Percentiles rank a stretch among this genome's conserved stretches.
These are phyloP conservation scores for Cladobotryum mycophilum DNA, from an alignment of 2,329 filamentous ascomycete species.

Conservation along the genomic window DNA sequence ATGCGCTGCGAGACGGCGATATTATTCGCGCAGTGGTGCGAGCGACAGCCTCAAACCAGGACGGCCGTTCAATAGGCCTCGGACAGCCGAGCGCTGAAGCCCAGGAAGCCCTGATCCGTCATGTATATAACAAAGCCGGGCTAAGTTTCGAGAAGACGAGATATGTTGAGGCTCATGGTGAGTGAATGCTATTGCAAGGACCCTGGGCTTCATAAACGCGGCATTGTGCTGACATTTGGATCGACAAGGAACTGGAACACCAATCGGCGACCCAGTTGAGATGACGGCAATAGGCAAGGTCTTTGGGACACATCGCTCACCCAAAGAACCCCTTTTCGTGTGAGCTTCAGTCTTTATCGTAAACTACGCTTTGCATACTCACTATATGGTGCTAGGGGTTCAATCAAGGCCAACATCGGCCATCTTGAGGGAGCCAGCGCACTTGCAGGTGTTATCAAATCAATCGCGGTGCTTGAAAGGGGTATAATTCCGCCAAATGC, in stretches of 20 bases:
- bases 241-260: neutral
- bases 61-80: neutral
- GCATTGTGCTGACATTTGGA: no score
- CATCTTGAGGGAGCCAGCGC: neutral
- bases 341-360: no score
- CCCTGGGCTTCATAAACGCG: no score
- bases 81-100: neutral
- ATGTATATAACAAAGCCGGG: neutral
- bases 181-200: no score
- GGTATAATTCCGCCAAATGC: neutral
- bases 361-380: no score
- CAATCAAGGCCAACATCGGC: neutral
- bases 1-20: neutral
- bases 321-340: neutral
- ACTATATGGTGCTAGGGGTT: neutral
- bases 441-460: neutral
- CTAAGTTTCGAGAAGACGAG: neutral
- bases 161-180: neutral
- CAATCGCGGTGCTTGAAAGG: neutral
- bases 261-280: neutral
- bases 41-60: neutral
- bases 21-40: constrained; percentile 1
- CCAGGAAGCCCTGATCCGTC: neutral
- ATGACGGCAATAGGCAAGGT: neutral
- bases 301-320: neutral